Evolutionary conservation across 768 basidiomycete species (phyloP), one percentile per base, ranked within the genome.

Genomic region (Crucibulum laeve): DNA sequence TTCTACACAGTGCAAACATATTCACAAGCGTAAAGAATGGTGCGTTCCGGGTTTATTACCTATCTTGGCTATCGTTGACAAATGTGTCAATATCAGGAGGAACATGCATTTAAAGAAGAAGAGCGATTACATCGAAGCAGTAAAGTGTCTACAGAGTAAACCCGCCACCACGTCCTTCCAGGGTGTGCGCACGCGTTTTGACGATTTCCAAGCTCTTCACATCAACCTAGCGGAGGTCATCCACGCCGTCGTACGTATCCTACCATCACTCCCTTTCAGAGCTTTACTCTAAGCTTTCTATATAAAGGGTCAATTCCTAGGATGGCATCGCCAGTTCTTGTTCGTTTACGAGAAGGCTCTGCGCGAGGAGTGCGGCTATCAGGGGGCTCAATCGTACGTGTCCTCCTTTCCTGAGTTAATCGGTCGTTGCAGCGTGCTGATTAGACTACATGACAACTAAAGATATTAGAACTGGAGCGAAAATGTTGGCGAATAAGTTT

Each of bases 131-230:
- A 63, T 66, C 25, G 19, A 49, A 6, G 67, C 63, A 1, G 59
- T 64, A 3, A 53, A 55, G 36, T 71, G 69, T 34, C 47, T 69
- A 1, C 67, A 69, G 41, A 42, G 50, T 0, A 52, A 49, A 2
- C 65, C 63, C 1, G 55, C 63, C 5, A 47, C 58, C n/a, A 42
- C 54, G 4, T 32, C 43, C 7, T 44, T 57, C 23, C 37, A 36
- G 2, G 54, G 49, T 1, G 57, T 59, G 7, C 54, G 53, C 30
- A 63, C 64, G 10, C 63, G 67, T 8, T 70, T 61, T 46, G 69
- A 72, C 43, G 68, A 70, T 38, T 66, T 72, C 36, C 63, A 66
- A 44, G 66, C 61, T 0, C 32, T 57, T 13, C 70, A 71, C 40
- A 61, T 69, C 22, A 44, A 46, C 3, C 32, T 59, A 25, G 54